Conservation (phyloP, 306 rosid genomes). For the Hippophae gyantsensis region DNA sequence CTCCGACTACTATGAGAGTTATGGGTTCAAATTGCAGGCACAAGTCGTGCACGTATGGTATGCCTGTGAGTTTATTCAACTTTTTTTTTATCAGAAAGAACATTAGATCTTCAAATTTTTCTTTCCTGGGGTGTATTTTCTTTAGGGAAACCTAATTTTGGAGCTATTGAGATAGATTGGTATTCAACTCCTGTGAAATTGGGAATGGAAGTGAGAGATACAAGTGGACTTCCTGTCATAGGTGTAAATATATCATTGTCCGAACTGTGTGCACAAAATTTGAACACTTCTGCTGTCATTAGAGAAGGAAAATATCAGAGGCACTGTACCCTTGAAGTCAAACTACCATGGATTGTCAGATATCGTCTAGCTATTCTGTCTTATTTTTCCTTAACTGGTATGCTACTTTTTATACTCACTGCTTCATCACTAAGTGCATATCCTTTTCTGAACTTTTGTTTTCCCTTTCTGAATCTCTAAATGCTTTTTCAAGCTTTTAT, state of each 20-base stretch:
- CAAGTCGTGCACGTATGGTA: slow-evolving; percentile 62
- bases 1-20: slow-evolving; percentile 72
- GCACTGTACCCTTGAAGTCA: slow-evolving; percentile 58
- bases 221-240: slow-evolving; percentile 33
- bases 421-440: neutral
- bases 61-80: slow-evolving; percentile 14
- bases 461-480: no score
- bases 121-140: slow-evolving; percentile 18
- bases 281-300: slow-evolving; percentile 8
- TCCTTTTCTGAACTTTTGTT: no score
- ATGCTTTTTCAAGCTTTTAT: no score
- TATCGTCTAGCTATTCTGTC: slow-evolving; percentile 50
- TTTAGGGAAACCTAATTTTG: slow-evolving; percentile 70
- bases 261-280: slow-evolving; percentile 36
- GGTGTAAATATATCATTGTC: slow-evolving; percentile 30
- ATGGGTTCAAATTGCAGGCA: slow-evolving; percentile 49
- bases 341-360: slow-evolving; percentile 56
- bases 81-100: neutral
- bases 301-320: slow-evolving; percentile 24
- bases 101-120: slow-evolving; percentile 11
- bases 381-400: slow-evolving; percentile 32
- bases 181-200: slow-evolving; percentile 42
- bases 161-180: slow-evolving; percentile 72
- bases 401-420: slow-evolving; percentile 16
- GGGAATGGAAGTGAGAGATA: slow-evolving; percentile 47